Evolutionary conservation across 305 asterid genomes (phyloP).

Genomic region (Stenogyne calaminthoides): DNA sequence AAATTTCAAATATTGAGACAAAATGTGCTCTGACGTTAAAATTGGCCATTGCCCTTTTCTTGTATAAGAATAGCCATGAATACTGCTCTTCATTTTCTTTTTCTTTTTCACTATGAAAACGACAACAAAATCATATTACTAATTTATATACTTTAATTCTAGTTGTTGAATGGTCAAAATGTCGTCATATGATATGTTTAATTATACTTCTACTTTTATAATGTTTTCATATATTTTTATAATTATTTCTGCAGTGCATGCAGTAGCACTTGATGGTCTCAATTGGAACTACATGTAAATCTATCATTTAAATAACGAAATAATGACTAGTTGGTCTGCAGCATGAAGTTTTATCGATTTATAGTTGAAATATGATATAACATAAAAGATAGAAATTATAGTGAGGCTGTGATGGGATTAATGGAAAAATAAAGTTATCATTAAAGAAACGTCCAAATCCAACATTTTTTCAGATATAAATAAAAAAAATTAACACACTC

Average conservation of each 20-base stretch:
- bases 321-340: background rate
- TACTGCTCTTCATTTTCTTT: background rate
- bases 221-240: background rate
- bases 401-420: too few species aligned
- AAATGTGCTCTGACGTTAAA: conserved; percentile 16
- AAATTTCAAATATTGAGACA: conserved; percentile 2
- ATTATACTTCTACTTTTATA: background rate
- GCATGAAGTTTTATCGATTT: too few species aligned
- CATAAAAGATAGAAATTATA: too few species aligned
- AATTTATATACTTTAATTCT: conserved; percentile 19
- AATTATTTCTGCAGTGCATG: background rate
- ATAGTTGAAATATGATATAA: background rate
- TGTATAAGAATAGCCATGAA: conserved; percentile 17
- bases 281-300: background rate
- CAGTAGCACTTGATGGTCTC: background rate
- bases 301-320: background rate
- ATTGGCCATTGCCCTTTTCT: conserved; percentile 9
- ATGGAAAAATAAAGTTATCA: too few species aligned
- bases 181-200: conserved; percentile 25
- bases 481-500: too few species aligned
- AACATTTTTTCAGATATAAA: too few species aligned
- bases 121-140: conserved; percentile 12
- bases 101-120: background rate
- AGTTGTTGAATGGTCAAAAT: conserved; percentile 34
- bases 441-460: too few species aligned